Evolutionary conservation across 495 filamentous ascomycete species (phyloP), one percentile per base, ranked within the genome.

Genomic region (Rostrohypoxylon terebratum): DNA sequence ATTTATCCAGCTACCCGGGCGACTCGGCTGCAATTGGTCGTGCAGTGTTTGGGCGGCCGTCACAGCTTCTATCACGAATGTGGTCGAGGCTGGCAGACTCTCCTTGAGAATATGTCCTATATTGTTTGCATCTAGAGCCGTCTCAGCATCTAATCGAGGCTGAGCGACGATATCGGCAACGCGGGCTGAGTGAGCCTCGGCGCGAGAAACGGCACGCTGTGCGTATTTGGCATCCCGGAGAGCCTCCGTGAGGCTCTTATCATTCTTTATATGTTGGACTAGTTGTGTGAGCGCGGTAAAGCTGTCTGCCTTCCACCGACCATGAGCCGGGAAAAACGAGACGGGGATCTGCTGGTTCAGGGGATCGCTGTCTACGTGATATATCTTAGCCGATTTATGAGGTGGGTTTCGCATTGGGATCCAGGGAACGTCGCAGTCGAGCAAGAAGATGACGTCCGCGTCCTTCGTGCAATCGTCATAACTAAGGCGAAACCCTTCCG

Each of bases 351-450:
- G 89, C 59, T 90, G 87, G 67, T 93, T 93, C 38, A 92, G 77
- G 2, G 90, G 91, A 68, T 93, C 91, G 38, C 90, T 78, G 75
- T 93, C 91, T 44, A 93, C 81, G 67, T 93, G 89, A 59, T 89
- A 87, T 23, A 93, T 87, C 67, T 85, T 85, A 7, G 89, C 85
- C 3, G 80, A 68, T 16, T 82, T 84, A 8, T 82, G 87, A n/a
- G 66, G 81, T 45, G 59, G 79, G 54, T 76, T 82, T 53, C 84
- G 82, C 3, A 89, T 90, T 18, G 88, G 89, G 59, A 93, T 88
- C 88, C 90, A 93, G 3, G 91, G 91, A 3, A 93, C 89, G 76
- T 93, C 92, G 62, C 90, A 92, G 73, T 94, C 91, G n/a, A 91
- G 82, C 0, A 93, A 83, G 16, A 94, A 72, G 60, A 94, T 92